Evolutionary conservation across 257 asterid genomes (phyloP).

Genomic region (Jaltomata sinuosa): DNA sequence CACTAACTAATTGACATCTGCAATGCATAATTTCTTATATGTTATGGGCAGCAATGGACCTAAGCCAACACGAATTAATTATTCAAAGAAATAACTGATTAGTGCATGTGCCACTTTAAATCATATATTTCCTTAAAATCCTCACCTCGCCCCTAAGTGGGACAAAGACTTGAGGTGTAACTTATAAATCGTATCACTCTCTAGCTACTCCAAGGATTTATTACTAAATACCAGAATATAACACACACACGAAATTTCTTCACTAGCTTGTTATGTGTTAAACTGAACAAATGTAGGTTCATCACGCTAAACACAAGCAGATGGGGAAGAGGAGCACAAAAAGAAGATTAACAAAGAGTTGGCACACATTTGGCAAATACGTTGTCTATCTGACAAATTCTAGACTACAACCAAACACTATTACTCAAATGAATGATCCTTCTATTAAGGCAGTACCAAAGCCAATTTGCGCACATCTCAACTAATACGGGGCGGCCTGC

Average conservation of each 20-base stretch:
- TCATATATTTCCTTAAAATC: not conserved
- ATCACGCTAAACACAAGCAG: not conserved
- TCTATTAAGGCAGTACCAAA: not conserved
- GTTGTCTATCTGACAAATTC: not conserved
- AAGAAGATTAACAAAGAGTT: not conserved
- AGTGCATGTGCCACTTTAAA: not conserved
- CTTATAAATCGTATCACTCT: not conserved
- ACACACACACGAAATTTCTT: not conserved
- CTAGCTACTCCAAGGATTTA: not conserved
- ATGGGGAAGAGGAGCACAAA: not conserved
- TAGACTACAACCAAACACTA: not conserved
- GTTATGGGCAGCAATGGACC: not conserved
- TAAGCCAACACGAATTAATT: not conserved
- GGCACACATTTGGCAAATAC: not conserved
- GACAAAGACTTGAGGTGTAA: not conserved
- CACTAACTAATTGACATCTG: not conserved
- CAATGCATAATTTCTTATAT: not conserved
- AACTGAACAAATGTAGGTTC: not conserved
- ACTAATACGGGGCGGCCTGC: not conserved
- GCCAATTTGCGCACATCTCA: not conserved
- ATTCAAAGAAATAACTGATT: not conserved
- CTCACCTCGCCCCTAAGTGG: not conserved
- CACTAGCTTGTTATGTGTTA: not conserved
- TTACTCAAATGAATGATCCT: not conserved
- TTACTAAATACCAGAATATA: not conserved